A percentile compares a stretch with the other conserved stretches of the same genome.
phyloP scores from a whole-genome alignment of 495 filamentous ascomycete species.

The Aspergillus baeticus region DNA sequence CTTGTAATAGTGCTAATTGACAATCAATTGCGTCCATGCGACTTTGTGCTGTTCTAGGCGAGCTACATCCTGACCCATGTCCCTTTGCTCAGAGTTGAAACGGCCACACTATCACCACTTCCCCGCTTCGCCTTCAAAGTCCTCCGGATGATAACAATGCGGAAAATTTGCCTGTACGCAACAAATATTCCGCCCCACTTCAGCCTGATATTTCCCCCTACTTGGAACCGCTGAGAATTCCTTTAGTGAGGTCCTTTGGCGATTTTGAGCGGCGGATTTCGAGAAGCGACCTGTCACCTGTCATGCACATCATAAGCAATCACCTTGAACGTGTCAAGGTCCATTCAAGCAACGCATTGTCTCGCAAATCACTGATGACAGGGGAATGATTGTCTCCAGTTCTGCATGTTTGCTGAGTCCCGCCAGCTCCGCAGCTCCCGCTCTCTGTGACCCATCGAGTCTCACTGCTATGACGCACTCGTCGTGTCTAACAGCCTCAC shows the following conservation, averaged over 20 bases:
- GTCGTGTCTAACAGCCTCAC: constrained; percentile 5
- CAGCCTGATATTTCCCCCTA: neutral
- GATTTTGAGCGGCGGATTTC: neutral
- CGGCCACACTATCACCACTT: neutral
- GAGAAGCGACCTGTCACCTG: constrained; percentile 1
- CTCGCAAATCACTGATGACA: neutral
- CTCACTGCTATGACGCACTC: constrained; percentile 1
- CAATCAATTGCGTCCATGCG: neutral
- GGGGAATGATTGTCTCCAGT: neutral
- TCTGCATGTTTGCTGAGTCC: constrained; percentile 6
- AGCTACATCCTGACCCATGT: neutral
- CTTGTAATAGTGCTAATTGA: neutral
- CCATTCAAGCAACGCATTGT: neutral
- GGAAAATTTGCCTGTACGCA: neutral
- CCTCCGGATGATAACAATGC: neutral
- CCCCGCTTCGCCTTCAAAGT: no score
- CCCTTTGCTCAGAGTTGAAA: neutral
- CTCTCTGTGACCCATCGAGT: constrained; percentile 5
- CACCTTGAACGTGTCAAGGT: constrained; percentile 1
- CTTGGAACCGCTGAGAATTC: neutral
- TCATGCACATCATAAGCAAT: constrained; percentile 8
- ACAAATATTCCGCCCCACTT: neutral
- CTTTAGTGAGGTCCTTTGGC: neutral
- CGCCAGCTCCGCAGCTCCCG: neutral
- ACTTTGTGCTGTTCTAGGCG: neutral